Percentiles rank a stretch among this genome's conserved stretches.
phyloP scores from a whole-genome alignment of 805 yeast genomes.

The Komagataella ulmi region DNA sequence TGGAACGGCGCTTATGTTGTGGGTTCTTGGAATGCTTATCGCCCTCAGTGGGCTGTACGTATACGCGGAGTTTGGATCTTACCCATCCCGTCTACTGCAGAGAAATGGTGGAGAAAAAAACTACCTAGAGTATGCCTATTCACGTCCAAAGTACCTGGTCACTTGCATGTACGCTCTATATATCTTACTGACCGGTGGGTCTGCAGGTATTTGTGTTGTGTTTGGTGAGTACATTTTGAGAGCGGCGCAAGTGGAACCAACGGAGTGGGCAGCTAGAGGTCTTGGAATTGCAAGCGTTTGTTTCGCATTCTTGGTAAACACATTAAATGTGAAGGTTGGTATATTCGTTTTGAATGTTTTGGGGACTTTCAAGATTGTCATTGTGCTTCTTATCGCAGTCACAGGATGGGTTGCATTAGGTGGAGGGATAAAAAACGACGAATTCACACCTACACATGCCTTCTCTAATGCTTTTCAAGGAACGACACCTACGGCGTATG shows the following conservation, averaged over 20 bases:
- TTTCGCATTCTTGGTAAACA: slow-evolving; percentile 54
- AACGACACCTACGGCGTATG: slow-evolving; percentile 26
- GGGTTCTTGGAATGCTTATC: slow-evolving; percentile 26
- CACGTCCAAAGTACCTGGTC: slow-evolving; percentile 54
- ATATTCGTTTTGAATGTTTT: slow-evolving; percentile 49
- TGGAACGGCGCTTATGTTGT: slow-evolving; percentile 29
- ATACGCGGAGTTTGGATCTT: slow-evolving; percentile 27
- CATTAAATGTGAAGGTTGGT: slow-evolving; percentile 49
- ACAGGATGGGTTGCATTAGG: slow-evolving; percentile 80
- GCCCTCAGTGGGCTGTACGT: slow-evolving; percentile 23
- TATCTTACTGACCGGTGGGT: slow-evolving; percentile 71
- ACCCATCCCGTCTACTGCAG: slow-evolving; percentile 19
- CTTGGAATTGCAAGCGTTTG: slow-evolving; percentile 66
- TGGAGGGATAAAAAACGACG: slow-evolving; percentile 39
- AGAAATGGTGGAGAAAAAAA: slow-evolving; percentile 83
- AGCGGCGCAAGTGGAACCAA: slow-evolving; percentile 57
- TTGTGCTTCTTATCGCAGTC: slow-evolving; percentile 54
- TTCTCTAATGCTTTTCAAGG: slow-evolving; percentile 15
- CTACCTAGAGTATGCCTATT: slow-evolving; percentile 60
- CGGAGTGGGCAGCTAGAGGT: slow-evolving; percentile 68
- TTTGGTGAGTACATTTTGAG: slow-evolving; percentile 66
- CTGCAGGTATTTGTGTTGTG: slow-evolving; percentile 71
- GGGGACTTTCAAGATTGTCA: slow-evolving; percentile 63
- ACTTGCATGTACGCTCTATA: slow-evolving; percentile 58
- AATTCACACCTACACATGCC: slow-evolving; percentile 20